Evolutionary conservation across 768 basidiomycete species (phyloP), one percentile per base, ranked within the genome.

Genomic region (Russula lepida): DNA sequence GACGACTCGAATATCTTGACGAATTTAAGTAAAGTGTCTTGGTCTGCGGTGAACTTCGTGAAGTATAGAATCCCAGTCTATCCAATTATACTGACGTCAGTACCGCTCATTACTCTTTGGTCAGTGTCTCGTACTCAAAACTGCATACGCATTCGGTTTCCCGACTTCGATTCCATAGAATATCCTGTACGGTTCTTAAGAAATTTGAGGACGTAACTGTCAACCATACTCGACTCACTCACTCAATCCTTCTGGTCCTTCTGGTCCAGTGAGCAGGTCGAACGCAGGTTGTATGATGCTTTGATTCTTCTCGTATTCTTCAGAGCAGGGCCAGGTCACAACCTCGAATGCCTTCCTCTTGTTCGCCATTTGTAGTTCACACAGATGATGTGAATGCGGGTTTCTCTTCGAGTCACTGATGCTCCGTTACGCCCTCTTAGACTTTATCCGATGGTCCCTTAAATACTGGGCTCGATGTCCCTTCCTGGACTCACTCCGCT

Each of bases 31-130:
- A 46, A 2, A 15, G 27, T 21, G 23, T 62, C 44, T 37, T 56
- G 13, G 27, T 62, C 55, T 3, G 30, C 4, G 2, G 0, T 8
- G 28, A 61, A 61, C 7, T 15, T 51, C 12, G 13, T 5, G 56
- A n/a, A n/a, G n/a, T n/a, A n/a, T 19, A 4, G 55, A 46, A 37
- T 25, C 21, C 60, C 56, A 62, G 47, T 57, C 60, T 62, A 12
- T 56, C 19, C 15, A 27, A 56, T 43, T 4, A 33, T 28, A 5
- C 37, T 28, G 15, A 5, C 21, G 25, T 62, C 43, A 62, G 50
- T 5, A 47, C 11, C 12, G 27, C 27, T 46, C 33, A 21, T 6
- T 5, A n/a, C 54, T 28, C 54, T 27, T 39, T 37, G n/a, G n/a
- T 13, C 15, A 41, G 53, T 12, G 4, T 25, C 25, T 32, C 49